Conservation (phyloP, 805 yeast genomes). For the Cyberlindnera amylophila region DNA sequence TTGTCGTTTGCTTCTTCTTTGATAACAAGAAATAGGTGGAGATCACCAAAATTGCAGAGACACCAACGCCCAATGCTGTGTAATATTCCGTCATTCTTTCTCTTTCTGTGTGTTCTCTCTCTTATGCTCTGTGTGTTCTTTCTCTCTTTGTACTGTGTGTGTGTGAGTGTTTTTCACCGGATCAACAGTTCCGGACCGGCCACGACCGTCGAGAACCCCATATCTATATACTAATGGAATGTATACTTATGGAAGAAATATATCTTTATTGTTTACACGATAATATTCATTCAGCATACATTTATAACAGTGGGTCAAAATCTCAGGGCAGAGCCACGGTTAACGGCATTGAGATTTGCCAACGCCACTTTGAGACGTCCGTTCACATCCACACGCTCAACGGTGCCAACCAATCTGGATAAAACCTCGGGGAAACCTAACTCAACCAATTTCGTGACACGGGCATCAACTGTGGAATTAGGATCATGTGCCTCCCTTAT, state of each 20-base stretch:
- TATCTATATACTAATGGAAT: no score
- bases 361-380: slow-evolving; percentile 46
- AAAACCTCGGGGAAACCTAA: slow-evolving; percentile 42
- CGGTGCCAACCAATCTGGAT: slow-evolving; percentile 27
- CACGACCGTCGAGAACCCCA: no score
- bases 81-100: slow-evolving; percentile 3
- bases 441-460: slow-evolving; percentile 36
- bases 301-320: no score
- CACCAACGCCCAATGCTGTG: slow-evolving; percentile 8
- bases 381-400: slow-evolving; percentile 37
- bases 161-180: no score
- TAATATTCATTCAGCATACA: no score
- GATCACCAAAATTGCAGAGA: slow-evolving; percentile 14
- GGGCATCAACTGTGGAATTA: slow-evolving; percentile 4
- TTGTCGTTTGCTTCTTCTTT: slow-evolving; percentile 3
- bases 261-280: no score
- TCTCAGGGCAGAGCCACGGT: not conserved
- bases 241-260: no score
- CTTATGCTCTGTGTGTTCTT: no score
- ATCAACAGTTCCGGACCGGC: no score
- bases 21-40: slow-evolving; percentile 8
- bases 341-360: slow-evolving; percentile 31
- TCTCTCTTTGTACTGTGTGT: no score
- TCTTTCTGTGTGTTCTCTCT: no score
- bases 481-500: not conserved